Percentiles rank a stretch among this genome's conserved stretches.
Evolutionary conservation across 306 rosid species (phyloP).

Genomic region (Potentilla sterilis): DNA sequence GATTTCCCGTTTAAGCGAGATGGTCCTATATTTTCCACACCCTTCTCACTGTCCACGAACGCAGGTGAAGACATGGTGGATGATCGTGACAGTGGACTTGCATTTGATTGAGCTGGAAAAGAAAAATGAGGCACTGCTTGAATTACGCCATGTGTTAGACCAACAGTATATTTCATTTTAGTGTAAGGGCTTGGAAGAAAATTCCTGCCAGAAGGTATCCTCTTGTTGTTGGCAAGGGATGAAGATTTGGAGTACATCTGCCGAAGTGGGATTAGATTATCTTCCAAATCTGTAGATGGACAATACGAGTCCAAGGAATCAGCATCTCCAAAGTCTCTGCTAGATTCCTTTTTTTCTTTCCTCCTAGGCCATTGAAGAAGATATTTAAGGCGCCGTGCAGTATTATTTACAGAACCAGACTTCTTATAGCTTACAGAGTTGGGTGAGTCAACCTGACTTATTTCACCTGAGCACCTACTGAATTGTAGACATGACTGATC

Average conservation of each 20-base stretch:
- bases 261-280: constrained; percentile 57
- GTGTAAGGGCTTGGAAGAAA: constrained; percentile 64
- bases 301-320: constrained; percentile 42
- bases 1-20: constrained; percentile 35
- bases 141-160: constrained; percentile 79
- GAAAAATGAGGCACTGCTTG: constrained; percentile 52
- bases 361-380: constrained; percentile 60
- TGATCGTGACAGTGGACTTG: constrained; percentile 38
- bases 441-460: constrained; percentile 36
- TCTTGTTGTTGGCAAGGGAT: constrained; percentile 56
- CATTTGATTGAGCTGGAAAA: constrained; percentile 30
- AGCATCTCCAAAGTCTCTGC: constrained; percentile 39
- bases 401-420: constrained; percentile 34
- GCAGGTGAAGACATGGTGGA: constrained; percentile 45
- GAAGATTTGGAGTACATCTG: constrained; percentile 52
- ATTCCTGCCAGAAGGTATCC: constrained; percentile 37
- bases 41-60: constrained; percentile 42
- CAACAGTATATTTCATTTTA: constrained; percentile 58
- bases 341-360: constrained; percentile 42
- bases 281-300: constrained; percentile 35
- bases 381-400: constrained; percentile 56
- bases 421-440: constrained; percentile 44
- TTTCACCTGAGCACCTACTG: constrained; percentile 40
- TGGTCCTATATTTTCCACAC: constrained; percentile 29
- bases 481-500: constrained; percentile 43